Conservation (phyloP, 768 basidiomycete species). For the Udeniomyces megalosporus region DNA sequence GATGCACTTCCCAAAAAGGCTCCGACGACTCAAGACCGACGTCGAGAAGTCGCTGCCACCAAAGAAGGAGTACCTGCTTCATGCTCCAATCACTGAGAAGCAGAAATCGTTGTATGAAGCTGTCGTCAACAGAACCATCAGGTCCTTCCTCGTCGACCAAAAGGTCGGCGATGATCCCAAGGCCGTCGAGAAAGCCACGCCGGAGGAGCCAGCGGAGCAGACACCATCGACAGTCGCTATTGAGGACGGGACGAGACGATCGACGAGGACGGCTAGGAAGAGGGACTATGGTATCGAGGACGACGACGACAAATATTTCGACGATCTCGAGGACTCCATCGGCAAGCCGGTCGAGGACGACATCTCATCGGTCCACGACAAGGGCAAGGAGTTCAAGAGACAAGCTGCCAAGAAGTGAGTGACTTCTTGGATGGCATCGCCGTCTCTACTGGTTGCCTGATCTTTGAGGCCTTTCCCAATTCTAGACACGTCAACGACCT, state of each 20-base stretch:
- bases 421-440: no score
- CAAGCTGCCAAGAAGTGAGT: slow-evolving; percentile 47
- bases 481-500: slow-evolving; percentile 85
- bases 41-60: slow-evolving; percentile 76
- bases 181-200: no score
- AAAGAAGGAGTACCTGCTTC: slow-evolving; percentile 78
- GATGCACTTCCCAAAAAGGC: no score
- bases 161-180: slow-evolving; percentile 30
- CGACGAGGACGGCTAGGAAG: slow-evolving; percentile 17
- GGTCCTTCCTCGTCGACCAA: slow-evolving; percentile 36
- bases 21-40: slow-evolving; percentile 79
- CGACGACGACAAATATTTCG: slow-evolving; percentile 27
- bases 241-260: neutral
- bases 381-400: slow-evolving; percentile 43
- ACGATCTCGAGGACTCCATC: slow-evolving; percentile 24
- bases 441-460: no score
- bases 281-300: slow-evolving; percentile 27
- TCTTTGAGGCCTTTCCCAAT: no score
- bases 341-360: neutral
- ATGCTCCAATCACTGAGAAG: slow-evolving; percentile 64
- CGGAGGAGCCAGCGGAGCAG: no score
- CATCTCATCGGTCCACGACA: slow-evolving; percentile 30
- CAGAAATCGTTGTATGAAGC: slow-evolving; percentile 77
- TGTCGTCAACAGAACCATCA: slow-evolving; percentile 53
- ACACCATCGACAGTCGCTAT: slow-evolving; percentile 2